A percentile compares a stretch with the other conserved stretches of the same genome.
Evolutionary conservation across 192 early-diverging fungal species (phyloP).

Genomic region (Coemansia sp.): DNA sequence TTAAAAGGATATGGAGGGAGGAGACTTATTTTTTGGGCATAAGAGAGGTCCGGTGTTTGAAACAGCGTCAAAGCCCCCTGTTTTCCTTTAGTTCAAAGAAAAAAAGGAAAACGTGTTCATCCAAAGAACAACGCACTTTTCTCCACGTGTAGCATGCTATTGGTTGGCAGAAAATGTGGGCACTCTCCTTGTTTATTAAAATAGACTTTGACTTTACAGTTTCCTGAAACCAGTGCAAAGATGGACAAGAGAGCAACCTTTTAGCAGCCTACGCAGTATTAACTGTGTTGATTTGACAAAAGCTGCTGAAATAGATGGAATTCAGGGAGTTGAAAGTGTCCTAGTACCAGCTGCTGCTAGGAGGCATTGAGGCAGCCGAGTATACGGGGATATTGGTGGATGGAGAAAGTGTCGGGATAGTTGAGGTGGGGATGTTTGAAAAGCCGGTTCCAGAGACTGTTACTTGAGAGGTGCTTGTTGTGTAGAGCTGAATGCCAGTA

Average conservation of each 20-base stretch:
- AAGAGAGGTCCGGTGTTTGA: not conserved
- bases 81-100: not conserved
- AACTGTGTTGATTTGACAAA: too few relatives aligned
- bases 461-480: conserved; percentile 1
- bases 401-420: not conserved
- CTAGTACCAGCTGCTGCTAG: not conserved
- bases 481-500: conserved; percentile 20
- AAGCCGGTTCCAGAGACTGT: conserved; percentile 5
- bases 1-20: not conserved
- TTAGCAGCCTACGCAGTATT: too few relatives aligned
- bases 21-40: not conserved
- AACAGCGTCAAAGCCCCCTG: not conserved
- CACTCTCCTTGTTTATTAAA: not conserved
- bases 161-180: not conserved
- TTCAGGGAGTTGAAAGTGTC: not conserved
- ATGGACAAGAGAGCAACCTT: not conserved
- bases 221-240: not conserved
- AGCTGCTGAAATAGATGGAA: not conserved
- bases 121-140: not conserved
- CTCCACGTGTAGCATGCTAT: not conserved
- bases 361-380: not conserved
- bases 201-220: not conserved
- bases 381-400: not conserved
- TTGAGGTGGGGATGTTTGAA: not conserved
- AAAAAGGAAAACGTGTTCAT: not conserved